Evolutionary conservation across 805 yeast species (phyloP).

Genomic region (Wickerhamiella allomyrinae): DNA sequence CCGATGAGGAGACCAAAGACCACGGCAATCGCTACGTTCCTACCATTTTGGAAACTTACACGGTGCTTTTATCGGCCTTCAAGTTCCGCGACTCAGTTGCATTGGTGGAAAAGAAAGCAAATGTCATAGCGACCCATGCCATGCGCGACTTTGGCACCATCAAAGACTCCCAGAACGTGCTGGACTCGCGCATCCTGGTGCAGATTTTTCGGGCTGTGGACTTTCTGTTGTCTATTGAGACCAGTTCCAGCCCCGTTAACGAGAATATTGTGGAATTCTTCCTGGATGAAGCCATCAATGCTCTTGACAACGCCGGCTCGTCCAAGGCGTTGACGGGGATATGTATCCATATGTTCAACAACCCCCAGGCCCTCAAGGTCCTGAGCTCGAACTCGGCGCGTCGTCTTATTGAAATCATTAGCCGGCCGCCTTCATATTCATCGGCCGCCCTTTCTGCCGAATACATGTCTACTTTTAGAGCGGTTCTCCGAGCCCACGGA

Average conservation of each 20-base stretch:
- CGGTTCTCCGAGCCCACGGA: slow-evolving; percentile 2
- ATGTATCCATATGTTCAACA: slow-evolving; percentile 8
- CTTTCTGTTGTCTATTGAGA: slow-evolving; percentile 4
- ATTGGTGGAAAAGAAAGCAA: background rate
- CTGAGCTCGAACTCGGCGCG: background rate
- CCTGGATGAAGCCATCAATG: background rate
- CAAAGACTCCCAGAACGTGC: slow-evolving; percentile 5
- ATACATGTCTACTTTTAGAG: slow-evolving; percentile 3
- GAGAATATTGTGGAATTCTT: slow-evolving; percentile 3
- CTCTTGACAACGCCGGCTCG: background rate
- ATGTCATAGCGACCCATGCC: background rate
- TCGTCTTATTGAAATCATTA: slow-evolving; percentile 2
- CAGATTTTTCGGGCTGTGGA: slow-evolving; percentile 14
- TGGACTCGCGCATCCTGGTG: slow-evolving; percentile 9
- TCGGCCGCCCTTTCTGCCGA: slow-evolving; percentile 5
- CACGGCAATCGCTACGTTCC: background rate
- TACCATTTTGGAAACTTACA: background rate
- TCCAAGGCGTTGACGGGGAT: slow-evolving; percentile 13
- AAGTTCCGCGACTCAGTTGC: background rate
- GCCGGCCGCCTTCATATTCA: background rate
- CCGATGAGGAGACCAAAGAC: background rate
- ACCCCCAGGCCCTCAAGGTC: background rate
- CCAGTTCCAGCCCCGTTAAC: background rate
- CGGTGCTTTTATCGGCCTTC: background rate
- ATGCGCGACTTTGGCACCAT: background rate